Percentiles rank a stretch among this genome's conserved stretches.
Evolutionary conservation across 805 yeast species (phyloP).

Genomic region (Pichia paraexigua): DNA sequence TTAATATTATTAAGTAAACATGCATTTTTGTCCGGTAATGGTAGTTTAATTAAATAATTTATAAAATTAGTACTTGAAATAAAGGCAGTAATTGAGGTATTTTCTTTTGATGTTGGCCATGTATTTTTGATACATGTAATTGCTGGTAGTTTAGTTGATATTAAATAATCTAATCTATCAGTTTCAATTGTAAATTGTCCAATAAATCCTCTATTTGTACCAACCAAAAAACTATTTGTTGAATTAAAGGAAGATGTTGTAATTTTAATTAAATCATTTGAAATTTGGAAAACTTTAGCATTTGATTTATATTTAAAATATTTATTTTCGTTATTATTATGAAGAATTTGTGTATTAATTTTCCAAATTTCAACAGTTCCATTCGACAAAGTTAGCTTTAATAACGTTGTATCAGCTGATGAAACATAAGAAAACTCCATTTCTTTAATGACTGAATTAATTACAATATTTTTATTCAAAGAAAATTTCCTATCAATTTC

Average conservation of each 20-base stretch:
- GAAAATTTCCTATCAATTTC: not conserved
- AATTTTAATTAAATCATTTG: conserved; percentile 6
- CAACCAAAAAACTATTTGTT: conserved; percentile 17
- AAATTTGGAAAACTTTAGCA: conserved; percentile 12
- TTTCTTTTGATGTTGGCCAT: not conserved
- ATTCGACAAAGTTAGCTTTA: conserved; percentile 24
- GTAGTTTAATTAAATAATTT: conserved; percentile 6
- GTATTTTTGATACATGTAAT: conserved; percentile 14
- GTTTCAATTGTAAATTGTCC: conserved; percentile 20
- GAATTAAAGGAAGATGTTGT: conserved; percentile 25
- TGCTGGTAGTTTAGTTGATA: conserved; percentile 17
- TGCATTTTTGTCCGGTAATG: conserved; percentile 1
- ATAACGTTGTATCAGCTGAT: conserved; percentile 10
- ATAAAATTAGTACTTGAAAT: conserved; percentile 16
- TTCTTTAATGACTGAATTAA: conserved; percentile 20
- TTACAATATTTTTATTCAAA: conserved; percentile 14
- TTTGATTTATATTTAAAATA: conserved; percentile 6
- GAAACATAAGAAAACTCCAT: conserved; percentile 22
- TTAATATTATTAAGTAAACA: conserved; percentile 2
- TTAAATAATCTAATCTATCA: conserved; percentile 17
- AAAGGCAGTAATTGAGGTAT: conserved; percentile 10
- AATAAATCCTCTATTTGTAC: conserved; percentile 23
- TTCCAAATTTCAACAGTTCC: conserved; percentile 21
- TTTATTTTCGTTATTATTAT: not conserved
- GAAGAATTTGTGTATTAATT: conserved; percentile 13